Percentiles rank a stretch among this genome's conserved stretches.
These are phyloP conservation scores for Rosa persica DNA, from an alignment of 306 rosid species.

Conservation along the genomic window DNA sequence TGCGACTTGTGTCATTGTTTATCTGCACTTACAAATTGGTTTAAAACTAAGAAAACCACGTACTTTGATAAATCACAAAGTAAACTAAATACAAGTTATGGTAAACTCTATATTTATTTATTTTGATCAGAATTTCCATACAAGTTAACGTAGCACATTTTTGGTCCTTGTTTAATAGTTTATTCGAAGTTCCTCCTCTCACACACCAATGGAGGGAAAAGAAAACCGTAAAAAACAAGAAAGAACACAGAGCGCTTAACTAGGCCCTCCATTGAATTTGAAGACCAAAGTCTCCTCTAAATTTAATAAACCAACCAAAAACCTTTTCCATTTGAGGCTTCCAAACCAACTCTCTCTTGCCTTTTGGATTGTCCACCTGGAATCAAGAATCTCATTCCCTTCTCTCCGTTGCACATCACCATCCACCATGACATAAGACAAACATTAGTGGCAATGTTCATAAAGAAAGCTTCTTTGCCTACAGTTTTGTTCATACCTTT, in stretches of 20 bases:
- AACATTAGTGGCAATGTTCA: conserved; percentile 29
- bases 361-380: conserved; percentile 21
- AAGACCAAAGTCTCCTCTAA: conserved; percentile 9
- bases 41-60: not conserved
- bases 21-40: not conserved
- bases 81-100: not conserved
- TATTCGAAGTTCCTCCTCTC: not conserved
- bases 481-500: conserved; percentile 29
- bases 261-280: conserved; percentile 19
- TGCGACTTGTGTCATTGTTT: not conserved
- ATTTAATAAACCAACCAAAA: conserved; percentile 19
- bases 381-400: conserved; percentile 15
- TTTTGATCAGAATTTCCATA: not conserved
- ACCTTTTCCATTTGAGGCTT: conserved; percentile 1
- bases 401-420: conserved; percentile 23
- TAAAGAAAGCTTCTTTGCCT: not conserved
- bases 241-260: conserved; percentile 15
- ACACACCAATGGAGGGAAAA: conserved; percentile 16
- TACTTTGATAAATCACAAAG: not conserved
- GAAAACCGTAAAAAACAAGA: conserved; percentile 5
- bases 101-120: not conserved
- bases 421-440: conserved; percentile 33
- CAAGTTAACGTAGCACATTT: not conserved
- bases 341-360: not conserved
- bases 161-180: not conserved